A percentile compares a stretch with the other conserved stretches of the same genome.
These are phyloP conservation scores for Cryptococcus sp. DNA, from an alignment of 1,284 basidiomycete genomes.

Conservation along the genomic window DNA sequence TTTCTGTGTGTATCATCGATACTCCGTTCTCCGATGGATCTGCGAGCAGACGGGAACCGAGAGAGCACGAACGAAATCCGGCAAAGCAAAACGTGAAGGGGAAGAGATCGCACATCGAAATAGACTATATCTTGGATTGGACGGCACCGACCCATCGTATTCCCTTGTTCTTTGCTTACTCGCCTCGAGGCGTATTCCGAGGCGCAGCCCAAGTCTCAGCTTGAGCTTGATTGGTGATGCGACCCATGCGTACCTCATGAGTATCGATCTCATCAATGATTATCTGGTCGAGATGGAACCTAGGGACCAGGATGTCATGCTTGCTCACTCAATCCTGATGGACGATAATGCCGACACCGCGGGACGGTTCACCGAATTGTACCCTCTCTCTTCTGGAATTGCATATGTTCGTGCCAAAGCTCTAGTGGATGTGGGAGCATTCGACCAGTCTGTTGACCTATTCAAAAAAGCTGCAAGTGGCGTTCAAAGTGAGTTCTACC, in stretches of 20 bases:
- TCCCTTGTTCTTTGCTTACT: constrained; percentile 69
- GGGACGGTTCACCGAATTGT: constrained; percentile 63
- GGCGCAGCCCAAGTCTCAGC: constrained; percentile 48
- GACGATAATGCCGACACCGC: constrained; percentile 64
- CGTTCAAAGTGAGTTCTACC: constrained; percentile 61
- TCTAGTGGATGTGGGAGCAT: constrained; percentile 63
- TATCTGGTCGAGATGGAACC: constrained; percentile 19
- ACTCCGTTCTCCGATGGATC: constrained; percentile 41
- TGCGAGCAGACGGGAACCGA: constrained; percentile 22
- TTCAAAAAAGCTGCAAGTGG: constrained; percentile 71
- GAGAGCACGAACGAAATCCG: constrained; percentile 45
- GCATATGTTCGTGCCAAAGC: constrained; percentile 68
- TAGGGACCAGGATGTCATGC: constrained; percentile 55
- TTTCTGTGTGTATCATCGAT: constrained; percentile 40
- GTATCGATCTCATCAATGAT: constrained; percentile 14
- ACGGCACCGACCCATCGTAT: constrained; percentile 51
- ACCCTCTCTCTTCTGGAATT: constrained; percentile 69
- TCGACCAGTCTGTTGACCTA: constrained; percentile 66
- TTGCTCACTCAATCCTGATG: constrained; percentile 64
- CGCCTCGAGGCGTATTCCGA: constrained; percentile 42
- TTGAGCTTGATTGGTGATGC: constrained; percentile 62
- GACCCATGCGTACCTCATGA: constrained; percentile 45
- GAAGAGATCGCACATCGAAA: background rate
- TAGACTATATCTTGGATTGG: constrained; percentile 15
- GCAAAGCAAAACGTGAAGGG: constrained; percentile 27